Conservation (phyloP, 2,329 filamentous ascomycete genomes). For the Fusarium nanum region DNA sequence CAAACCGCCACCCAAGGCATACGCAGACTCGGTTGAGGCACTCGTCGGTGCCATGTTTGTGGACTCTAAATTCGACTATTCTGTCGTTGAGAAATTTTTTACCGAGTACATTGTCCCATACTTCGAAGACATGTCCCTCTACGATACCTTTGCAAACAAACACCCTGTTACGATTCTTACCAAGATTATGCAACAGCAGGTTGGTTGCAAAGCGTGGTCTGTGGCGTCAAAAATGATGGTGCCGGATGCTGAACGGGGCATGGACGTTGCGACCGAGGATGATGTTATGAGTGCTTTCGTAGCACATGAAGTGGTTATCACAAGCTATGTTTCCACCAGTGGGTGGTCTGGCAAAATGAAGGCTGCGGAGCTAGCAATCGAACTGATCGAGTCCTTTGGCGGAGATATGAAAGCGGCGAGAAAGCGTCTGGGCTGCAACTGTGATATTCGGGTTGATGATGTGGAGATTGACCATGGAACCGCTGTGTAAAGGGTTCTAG, state of each 20-base stretch:
- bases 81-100: conserved; percentile 81
- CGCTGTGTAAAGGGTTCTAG: conserved; percentile 9
- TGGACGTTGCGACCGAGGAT: conserved; percentile 54
- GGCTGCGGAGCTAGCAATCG: conserved; percentile 70
- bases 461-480: conserved; percentile 27
- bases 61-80: conserved; percentile 84
- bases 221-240: conserved; percentile 62
- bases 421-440: conserved; percentile 71
- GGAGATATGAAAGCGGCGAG: conserved; percentile 66
- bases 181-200: conserved; percentile 70
- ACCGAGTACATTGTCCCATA: conserved; percentile 76
- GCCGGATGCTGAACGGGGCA: conserved; percentile 56
- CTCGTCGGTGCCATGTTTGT: conserved; percentile 93
- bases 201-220: conserved; percentile 72
- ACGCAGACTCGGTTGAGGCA: conserved; percentile 90
- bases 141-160: conserved; percentile 86
- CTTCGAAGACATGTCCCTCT: conserved; percentile 87
- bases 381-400: conserved; percentile 57
- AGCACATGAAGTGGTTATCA: conserved; percentile 78
- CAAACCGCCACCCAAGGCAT: conserved; percentile 74
- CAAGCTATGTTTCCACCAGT: conserved; percentile 70
- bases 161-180: conserved; percentile 84
- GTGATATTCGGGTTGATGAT: conserved; percentile 49
- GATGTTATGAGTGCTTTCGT: conserved; percentile 77
- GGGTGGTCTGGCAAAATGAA: conserved; percentile 78